Percentiles rank a stretch among this genome's conserved stretches.
Conservation (phyloP, 2,329 filamentous ascomycete species). For the Fusarium nanum region DNA sequence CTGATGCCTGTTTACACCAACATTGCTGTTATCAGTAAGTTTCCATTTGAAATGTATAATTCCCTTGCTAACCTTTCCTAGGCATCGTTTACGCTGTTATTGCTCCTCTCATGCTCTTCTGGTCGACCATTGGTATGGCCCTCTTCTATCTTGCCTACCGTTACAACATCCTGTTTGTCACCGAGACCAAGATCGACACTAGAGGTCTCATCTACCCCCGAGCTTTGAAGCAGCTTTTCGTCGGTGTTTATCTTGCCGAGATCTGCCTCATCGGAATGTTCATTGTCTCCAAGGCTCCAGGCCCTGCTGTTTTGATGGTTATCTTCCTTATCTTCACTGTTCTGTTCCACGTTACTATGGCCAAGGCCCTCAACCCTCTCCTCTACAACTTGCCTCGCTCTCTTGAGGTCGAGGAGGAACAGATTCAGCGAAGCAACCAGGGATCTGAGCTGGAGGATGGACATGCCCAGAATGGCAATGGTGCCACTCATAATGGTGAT, state of each 20-base stretch:
- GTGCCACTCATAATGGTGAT: conserved; percentile 19
- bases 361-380: conserved; percentile 76
- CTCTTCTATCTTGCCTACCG: conserved; percentile 87
- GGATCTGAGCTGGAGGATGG: conserved; percentile 46
- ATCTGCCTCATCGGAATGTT: conserved; percentile 86
- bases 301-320: conserved; percentile 80
- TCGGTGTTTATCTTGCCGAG: conserved; percentile 83
- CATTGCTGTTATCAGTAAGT: conserved; percentile 74
- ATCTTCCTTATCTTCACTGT: conserved; percentile 80
- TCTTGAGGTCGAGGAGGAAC: conserved; percentile 56
- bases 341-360: conserved; percentile 80
- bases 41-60: too few species aligned
- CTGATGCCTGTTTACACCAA: conserved; percentile 80
- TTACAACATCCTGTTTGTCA: conserved; percentile 88
- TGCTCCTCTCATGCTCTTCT: conserved; percentile 83
- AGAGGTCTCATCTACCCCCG: conserved; percentile 89
- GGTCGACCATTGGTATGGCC: conserved; percentile 79
- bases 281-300: conserved; percentile 72
- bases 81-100: conserved; percentile 85
- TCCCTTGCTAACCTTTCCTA: conserved; percentile 44
- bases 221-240: conserved; percentile 86
- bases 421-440: conserved; percentile 50
- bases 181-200: conserved; percentile 83
- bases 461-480: conserved; percentile 25
- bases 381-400: conserved; percentile 78